Base-by-base conservation (phyloP, 2,329 filamentous ascomycete species). In the Botrytis porri region DNA sequence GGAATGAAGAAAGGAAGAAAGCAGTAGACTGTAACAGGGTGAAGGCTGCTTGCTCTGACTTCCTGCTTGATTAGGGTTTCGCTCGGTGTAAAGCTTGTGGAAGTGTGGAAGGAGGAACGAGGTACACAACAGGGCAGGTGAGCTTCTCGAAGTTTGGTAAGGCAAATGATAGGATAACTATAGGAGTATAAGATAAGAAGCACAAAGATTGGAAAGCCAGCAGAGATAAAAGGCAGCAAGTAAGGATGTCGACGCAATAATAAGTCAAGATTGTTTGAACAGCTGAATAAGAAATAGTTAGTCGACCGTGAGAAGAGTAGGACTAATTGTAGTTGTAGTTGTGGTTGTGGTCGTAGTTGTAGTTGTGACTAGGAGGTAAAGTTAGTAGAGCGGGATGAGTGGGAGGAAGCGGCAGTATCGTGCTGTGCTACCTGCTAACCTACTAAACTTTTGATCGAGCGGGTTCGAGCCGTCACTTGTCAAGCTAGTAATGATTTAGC, bases 101-200 rank as follows among this genome's bases (percentile, higher is more conserved):
- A 41, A 29, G 64, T 54, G 64, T 66, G 64, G 70, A 57, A 59
- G 39, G 61, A 66, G 61, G 43, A 66, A 51, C 45, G 39, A 59
- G 61, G 61, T 43, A 54, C 61, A 71, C 70, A 70, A 48, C 67
- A 70, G 67, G 61, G 48, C 70, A 71, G 70, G 61, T 67, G 70
- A 71, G 61, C 70, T 71, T 66, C 70, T 71, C 32, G 48, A 66
- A 65, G 45, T 71, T 71, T 60, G 70, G 70, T 67, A 71, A 66
- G 32, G 69, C 64, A 66, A 66, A 39, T 66, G 64, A 66, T 54
- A 54, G 64, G 64, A 66, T 54, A 39, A 39, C n/a, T 20, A 14
- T 29, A 39, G 45, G 45, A 66, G n/a, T 18, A 39, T 29, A 54
- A 66, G 45, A 66, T 29, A 66, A 66, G 64, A 66, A 66, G 32